phyloP scores from a whole-genome alignment of 2,329 filamentous ascomycete species.

The Curvularia eragrostidis region DNA sequence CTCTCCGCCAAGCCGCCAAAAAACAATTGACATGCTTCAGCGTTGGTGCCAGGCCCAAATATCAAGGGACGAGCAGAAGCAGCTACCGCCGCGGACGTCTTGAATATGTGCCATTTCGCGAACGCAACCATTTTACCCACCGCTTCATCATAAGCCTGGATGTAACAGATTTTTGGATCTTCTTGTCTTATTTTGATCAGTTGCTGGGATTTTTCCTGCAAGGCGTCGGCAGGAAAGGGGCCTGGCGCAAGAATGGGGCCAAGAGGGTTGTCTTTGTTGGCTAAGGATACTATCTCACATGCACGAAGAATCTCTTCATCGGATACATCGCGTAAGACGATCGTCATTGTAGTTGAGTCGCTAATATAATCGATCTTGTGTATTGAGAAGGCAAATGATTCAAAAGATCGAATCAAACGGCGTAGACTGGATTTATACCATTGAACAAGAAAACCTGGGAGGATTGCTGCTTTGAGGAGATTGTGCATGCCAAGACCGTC shows the following conservation, averaged over 20 bases:
- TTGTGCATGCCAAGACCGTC: background rate
- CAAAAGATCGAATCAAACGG: background rate
- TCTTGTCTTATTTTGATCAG: conserved; percentile 20
- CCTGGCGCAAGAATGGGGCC: conserved; percentile 35
- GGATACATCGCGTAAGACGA: conserved; percentile 30
- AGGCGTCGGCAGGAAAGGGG: conserved; percentile 27
- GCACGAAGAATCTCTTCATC: conserved; percentile 35
- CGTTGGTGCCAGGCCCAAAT: conserved; percentile 28
- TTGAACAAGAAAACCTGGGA: background rate
- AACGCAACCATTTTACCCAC: conserved; percentile 36
- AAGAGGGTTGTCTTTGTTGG: conserved; percentile 29
- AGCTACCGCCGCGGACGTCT: conserved; percentile 22
- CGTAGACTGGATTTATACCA: background rate
- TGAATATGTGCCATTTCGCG: conserved; percentile 41
- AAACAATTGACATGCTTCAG: conserved; percentile 34
- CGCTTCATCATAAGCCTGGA: conserved; percentile 37
- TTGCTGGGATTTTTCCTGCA: conserved; percentile 15
- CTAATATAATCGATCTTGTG: background rate
- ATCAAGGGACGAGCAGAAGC: conserved; percentile 18
- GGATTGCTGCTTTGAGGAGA: background rate
- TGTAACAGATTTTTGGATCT: conserved; percentile 21
- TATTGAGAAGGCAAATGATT: background rate
- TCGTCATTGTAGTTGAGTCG: conserved; percentile 24
- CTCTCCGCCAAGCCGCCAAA: conserved; percentile 26
- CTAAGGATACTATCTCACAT: conserved; percentile 30